Percentiles rank a stretch among this genome's conserved stretches.
Conservation (phyloP, 805 yeast species). For the Kluyveromyces nonfermentans region DNA sequence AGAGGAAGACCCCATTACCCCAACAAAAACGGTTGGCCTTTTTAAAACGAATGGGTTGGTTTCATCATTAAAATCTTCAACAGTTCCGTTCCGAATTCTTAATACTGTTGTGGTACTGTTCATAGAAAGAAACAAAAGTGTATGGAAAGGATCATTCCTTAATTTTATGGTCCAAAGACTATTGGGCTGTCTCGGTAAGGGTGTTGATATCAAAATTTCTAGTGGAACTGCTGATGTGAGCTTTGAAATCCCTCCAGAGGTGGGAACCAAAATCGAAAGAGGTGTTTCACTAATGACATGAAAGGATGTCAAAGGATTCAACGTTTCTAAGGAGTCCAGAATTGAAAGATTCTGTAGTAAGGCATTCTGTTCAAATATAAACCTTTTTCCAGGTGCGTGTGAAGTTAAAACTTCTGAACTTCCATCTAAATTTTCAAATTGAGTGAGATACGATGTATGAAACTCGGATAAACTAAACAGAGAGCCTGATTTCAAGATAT, state of each 20-base stretch:
- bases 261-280: conserved; percentile 20
- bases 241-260: conserved; percentile 33
- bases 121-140: conserved; percentile 18
- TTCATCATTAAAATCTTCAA: conserved; percentile 66
- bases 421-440: conserved; percentile 66
- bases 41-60: conserved; percentile 57
- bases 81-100: conserved; percentile 36
- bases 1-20: conserved; percentile 54
- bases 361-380: conserved; percentile 23
- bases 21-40: conserved; percentile 55
- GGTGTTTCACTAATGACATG: conserved; percentile 26
- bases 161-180: conserved; percentile 56
- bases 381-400: conserved; percentile 26
- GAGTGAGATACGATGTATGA: conserved; percentile 62
- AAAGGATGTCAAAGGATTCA: conserved; percentile 45
- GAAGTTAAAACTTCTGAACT: conserved; percentile 26
- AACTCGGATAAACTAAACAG: conserved; percentile 56
- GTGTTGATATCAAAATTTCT: conserved; percentile 60
- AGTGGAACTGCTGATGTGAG: conserved; percentile 49
- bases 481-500: conserved; percentile 67
- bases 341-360: conserved; percentile 48
- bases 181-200: conserved; percentile 57
- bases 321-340: conserved; percentile 37
- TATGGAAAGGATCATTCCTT: conserved; percentile 19
- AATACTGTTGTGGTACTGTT: conserved; percentile 17